Conservation (phyloP, 257 asterid species). For the Nicotiana tomentosiformis region DNA sequence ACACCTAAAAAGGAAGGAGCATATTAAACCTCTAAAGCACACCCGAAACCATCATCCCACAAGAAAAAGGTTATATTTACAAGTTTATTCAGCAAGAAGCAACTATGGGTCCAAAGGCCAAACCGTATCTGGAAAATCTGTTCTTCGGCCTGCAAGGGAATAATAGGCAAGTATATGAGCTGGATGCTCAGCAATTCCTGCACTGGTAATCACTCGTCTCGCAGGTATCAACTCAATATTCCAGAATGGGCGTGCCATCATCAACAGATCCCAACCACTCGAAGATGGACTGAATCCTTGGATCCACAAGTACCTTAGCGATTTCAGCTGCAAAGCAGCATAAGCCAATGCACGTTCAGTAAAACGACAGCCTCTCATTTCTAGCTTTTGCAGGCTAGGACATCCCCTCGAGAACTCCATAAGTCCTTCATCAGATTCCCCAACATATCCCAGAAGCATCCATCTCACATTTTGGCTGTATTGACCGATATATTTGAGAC, state of each 20-base stretch:
- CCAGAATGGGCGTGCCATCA: slow-evolving; percentile 73
- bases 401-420: slow-evolving; percentile 72
- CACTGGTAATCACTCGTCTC: slow-evolving; percentile 24
- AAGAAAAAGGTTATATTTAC: slow-evolving; percentile 8
- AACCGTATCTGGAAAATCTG: slow-evolving; percentile 63
- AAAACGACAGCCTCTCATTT: slow-evolving; percentile 77
- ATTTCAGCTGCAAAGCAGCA: slow-evolving; percentile 44
- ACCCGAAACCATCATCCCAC: neutral
- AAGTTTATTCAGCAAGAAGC: neutral
- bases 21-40: neutral
- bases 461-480: slow-evolving; percentile 70
- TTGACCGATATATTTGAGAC: slow-evolving; percentile 62
- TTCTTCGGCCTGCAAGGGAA: slow-evolving; percentile 85
- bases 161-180: slow-evolving; percentile 86
- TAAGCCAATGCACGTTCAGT: slow-evolving; percentile 67
- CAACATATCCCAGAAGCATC: slow-evolving; percentile 87
- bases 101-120: slow-evolving; percentile 38
- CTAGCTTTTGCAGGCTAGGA: slow-evolving; percentile 68
- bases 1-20: neutral
- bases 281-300: slow-evolving; percentile 62
- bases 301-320: slow-evolving; percentile 77
- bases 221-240: slow-evolving; percentile 76
- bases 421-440: slow-evolving; percentile 76
- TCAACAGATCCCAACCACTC: slow-evolving; percentile 38
- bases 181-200: slow-evolving; percentile 43